Percentiles rank a stretch among this genome's conserved stretches.
Evolutionary conservation across 805 yeast genomes (phyloP).

Genomic region (Candida verbasci): DNA sequence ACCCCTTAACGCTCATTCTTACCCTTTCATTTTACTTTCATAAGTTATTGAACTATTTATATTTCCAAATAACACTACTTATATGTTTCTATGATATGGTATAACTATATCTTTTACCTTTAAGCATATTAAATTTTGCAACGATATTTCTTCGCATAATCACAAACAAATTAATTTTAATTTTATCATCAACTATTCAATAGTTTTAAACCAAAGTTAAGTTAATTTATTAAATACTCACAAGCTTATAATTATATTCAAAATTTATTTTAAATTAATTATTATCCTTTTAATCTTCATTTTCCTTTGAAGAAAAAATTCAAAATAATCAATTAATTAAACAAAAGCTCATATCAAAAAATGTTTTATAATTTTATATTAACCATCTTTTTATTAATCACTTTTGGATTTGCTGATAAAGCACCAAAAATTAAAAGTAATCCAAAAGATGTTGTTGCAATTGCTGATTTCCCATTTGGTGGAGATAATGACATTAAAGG

Average conservation of each 20-base stretch:
- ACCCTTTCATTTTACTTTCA: too few relatives aligned
- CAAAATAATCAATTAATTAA: not conserved
- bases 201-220: too few relatives aligned
- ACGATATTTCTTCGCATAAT: not conserved
- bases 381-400: not conserved
- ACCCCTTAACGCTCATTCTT: too few relatives aligned
- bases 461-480: constrained; percentile 54
- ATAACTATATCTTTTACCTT: not conserved
- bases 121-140: constrained; percentile 1
- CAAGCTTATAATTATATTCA: too few relatives aligned
- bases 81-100: not conserved
- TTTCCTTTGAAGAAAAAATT: constrained; percentile 6
- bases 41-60: not conserved
- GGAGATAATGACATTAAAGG: constrained; percentile 42
- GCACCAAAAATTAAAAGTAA: constrained; percentile 52
- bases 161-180: too few relatives aligned
- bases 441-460: constrained; percentile 48
- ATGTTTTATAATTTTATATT: not conserved
- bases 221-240: too few relatives aligned
- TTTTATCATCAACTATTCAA: too few relatives aligned
- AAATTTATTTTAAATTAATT: constrained; percentile 3
- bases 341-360: constrained; percentile 1
- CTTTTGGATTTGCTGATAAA: constrained; percentile 10
- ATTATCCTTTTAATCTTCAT: constrained; percentile 7
- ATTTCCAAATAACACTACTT: not conserved